Base-by-base conservation (phyloP, 768 basidiomycete genomes). In the Myochromella boudieri region DNA sequence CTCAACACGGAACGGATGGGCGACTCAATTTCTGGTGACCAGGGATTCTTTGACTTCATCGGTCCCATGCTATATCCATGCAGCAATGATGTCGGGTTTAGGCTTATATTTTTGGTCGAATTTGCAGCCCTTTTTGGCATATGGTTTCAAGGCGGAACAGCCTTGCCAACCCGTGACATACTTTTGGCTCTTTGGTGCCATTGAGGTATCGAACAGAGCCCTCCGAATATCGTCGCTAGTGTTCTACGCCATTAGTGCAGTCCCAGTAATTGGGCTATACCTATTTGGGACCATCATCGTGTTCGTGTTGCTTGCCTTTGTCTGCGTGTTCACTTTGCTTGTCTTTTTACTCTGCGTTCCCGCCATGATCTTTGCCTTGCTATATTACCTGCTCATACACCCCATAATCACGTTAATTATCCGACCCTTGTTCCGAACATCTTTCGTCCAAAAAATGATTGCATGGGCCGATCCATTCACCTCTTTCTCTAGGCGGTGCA, bases 21-120 rank as follows among this genome's bases (percentile, higher is more conserved):
- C 14, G 20, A 15, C n/a, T 2, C 28, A 39, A 21, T 29, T 44
- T 20, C 21, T 44, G 1, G 32, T 44, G 14, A 44, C 31, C 8
- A 44, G n/a, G n/a, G 31, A 33, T n/a, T 44, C 31, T 4, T 17
- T 44, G 21, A 11, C 24, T 2, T 46, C 45, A 1, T 46, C 45
- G 11, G 15, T 46, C 3, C 37, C 28, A 5, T 39, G 46, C 12
- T 17, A 14, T 6, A 24, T 18, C 9, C 46, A 47, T 31, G 29
- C 46, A 2, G 10, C 26, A 14, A 47, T 41, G 38, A 47, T 47
- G 46, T 38, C 46, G 1, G 46, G 38, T 1, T 20, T 47, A 4
- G 46, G 46, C 3, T 20, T 41, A n/a, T 47, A 40, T 22, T 47
- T 47, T 12, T 47, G 46, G 46, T 33, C 38, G 6, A 17, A 47